phyloP scores from a whole-genome alignment of 2,329 filamentous ascomycete genomes.

The Epichloe brachyelytri region DNA sequence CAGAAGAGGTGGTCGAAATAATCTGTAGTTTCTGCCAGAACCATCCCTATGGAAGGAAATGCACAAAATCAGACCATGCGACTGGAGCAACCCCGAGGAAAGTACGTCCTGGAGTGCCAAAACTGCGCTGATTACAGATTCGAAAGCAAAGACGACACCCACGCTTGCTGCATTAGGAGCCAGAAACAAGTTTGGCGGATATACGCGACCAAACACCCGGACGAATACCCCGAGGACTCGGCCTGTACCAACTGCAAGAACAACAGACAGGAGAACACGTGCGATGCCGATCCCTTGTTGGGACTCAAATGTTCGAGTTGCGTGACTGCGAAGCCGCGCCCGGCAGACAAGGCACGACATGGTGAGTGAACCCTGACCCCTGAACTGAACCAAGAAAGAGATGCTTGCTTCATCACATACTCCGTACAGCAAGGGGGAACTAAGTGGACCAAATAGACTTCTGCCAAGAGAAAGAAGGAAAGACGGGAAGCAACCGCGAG shows the following conservation, averaged over 20 bases:
- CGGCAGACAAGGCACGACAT: constrained; percentile 3
- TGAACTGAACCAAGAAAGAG: no score
- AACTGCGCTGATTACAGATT: constrained; percentile 15
- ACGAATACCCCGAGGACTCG: constrained; percentile 4
- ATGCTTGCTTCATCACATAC: no score
- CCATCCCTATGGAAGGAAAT: constrained; percentile 4
- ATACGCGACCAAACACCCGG: constrained; percentile 8
- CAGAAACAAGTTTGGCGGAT: constrained; percentile 5
- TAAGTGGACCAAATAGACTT: background rate
- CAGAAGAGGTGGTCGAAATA: background rate
- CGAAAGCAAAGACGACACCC: background rate
- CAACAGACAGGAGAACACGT: constrained; percentile 1
- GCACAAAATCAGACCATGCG: constrained; percentile 5
- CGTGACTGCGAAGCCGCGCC: constrained; percentile 4
- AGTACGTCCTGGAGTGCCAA: constrained; percentile 12
- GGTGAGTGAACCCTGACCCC: background rate
- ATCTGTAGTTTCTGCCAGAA: constrained; percentile 9
- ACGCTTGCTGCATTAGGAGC: constrained; percentile 7
- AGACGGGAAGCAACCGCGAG: background rate
- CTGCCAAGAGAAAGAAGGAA: background rate
- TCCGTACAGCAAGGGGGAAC: no score
- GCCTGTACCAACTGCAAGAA: constrained; percentile 8
- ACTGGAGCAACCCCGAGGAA: constrained; percentile 5
- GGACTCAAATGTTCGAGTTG: constrained; percentile 10
- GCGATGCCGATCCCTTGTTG: constrained; percentile 14